These are phyloP conservation scores for Cupressus sempervirens DNA, from an alignment of 75 land plant species.

Conservation along the genomic window DNA sequence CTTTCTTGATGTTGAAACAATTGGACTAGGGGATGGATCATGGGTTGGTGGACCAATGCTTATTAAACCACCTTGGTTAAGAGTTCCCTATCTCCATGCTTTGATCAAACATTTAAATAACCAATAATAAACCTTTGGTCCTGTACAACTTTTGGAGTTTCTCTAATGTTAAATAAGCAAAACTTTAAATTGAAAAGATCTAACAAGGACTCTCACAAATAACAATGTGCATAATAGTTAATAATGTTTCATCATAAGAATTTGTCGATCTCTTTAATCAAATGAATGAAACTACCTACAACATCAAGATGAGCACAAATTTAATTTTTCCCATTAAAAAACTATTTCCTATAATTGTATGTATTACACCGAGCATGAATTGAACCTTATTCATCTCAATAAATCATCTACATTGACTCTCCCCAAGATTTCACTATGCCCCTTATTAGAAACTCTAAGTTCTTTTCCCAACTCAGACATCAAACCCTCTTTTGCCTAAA, in stretches of 20 bases:
- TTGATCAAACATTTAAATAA: background rate
- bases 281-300: background rate
- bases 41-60: conserved; percentile 39
- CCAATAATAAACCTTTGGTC: background rate
- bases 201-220: background rate
- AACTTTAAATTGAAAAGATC: conserved; percentile 9
- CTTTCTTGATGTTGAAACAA: conserved; percentile 79
- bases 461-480: no score
- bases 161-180: background rate
- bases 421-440: no score
- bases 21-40: conserved; percentile 78
- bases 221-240: background rate
- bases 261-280: background rate
- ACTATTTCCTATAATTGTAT: background rate
- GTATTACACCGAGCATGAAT: background rate
- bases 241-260: background rate
- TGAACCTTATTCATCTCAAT: no score
- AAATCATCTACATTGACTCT: no score
- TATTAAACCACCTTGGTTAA: conserved; percentile 32
- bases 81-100: conserved; percentile 42
- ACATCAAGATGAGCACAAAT: background rate
- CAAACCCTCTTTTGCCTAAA: no score
- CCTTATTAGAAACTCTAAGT: no score
- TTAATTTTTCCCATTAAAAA: background rate
- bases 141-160: background rate